Evolutionary conservation across 169 alveolate genomes (phyloP), one percentile per base, ranked within the genome.

Genomic region (Plasmodium knowlesi): DNA sequence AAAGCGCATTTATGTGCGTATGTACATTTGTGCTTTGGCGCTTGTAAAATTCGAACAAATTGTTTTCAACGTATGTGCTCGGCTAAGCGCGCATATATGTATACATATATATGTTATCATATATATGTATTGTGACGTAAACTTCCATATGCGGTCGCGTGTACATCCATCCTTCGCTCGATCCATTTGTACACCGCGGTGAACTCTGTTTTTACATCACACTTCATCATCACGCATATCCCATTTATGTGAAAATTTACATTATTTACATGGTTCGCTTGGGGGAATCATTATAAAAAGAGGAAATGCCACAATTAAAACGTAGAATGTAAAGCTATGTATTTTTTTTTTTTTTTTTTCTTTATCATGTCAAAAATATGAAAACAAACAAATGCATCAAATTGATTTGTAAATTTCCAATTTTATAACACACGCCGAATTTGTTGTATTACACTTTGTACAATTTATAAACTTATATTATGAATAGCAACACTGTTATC

Each of bases 361-460:
- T 37, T 72, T 80, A 53, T 28, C 22, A 50, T 92, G 83, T 80
- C 41, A 41, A 43, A 71, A 78, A 54, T 57, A 88, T 37, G 94
- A 88, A 78, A 57, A 76, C 81, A 74, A 54, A 88, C 46, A 25
- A 78, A 79, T 54, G 50, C 39, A 88, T 78, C 82, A 37, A 67
- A 83, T 41, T 46, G 81, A 61, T 84, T 61, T 84, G 93, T 84
- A 39, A 41, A 84, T 41, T 3, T 6, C 39, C 14, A 41, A 73
- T 25, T 72, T 84, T 43, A 84, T 73, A 72, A 73, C 80, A 19
- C 61, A 30, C 74, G 25, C 84, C 54, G 41, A 32, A 14, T 82
- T 34, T 32, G 82, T 84, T 84, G 61, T 43, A 43, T 74, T 67
- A 72, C 80, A 41, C 34, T 70, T 74, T 74, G 76, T 28, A 67